A percentile compares a stretch with the other conserved stretches of the same genome.
Evolutionary conservation across 345 rosid species (phyloP).

Genomic region (Mercurialis annua): DNA sequence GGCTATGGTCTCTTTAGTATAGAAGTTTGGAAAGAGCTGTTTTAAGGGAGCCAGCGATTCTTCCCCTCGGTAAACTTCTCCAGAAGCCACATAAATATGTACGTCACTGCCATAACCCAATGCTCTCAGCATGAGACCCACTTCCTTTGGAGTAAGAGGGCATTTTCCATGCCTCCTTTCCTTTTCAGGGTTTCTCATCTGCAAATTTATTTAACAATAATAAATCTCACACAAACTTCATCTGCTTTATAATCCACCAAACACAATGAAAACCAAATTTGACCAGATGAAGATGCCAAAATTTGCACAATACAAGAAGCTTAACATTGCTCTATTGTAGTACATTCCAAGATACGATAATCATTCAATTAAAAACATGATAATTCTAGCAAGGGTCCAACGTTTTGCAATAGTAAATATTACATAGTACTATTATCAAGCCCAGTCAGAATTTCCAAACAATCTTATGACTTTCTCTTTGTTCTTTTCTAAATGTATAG

Average conservation of each 20-base stretch:
- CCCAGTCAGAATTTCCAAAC: too few relatives aligned
- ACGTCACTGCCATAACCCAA: constrained; percentile 89
- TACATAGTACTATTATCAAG: not conserved
- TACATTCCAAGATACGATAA: not conserved
- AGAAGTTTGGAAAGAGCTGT: constrained; percentile 82
- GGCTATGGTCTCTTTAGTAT: constrained; percentile 80
- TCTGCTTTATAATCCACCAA: not conserved
- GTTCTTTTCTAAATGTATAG: too few relatives aligned
- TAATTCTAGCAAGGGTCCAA: not conserved
- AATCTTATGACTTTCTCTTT: too few relatives aligned
- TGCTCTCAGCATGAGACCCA: constrained; percentile 94
- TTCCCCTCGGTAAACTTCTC: constrained; percentile 90
- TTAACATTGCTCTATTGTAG: not conserved
- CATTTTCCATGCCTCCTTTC: constrained; percentile 97
- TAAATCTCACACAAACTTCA: not conserved
- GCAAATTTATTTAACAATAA: constrained; percentile 29
- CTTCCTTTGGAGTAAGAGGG: constrained; percentile 95
- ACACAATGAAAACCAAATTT: not conserved
- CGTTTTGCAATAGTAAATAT: not conserved
- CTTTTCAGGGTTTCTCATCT: constrained; percentile 75
- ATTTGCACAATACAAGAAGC: not conserved
- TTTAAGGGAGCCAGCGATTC: constrained; percentile 76
- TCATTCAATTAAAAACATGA: not conserved
- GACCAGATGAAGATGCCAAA: not conserved
- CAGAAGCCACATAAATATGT: constrained; percentile 96